Conservation (phyloP, 805 yeast species). For the Wickerhamomyces chambardii region DNA sequence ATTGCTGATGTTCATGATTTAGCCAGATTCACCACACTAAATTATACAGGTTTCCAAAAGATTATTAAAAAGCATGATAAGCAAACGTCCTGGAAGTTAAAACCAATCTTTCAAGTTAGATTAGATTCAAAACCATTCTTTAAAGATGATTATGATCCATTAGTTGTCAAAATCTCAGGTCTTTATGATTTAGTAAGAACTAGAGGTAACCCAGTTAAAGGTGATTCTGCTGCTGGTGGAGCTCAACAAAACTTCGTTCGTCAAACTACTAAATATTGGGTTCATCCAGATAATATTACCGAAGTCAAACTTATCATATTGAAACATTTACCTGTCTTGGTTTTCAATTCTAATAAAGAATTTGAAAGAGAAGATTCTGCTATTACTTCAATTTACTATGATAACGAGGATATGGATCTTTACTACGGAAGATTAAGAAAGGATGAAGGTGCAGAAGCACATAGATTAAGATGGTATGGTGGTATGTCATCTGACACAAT, state of each 20-base stretch:
- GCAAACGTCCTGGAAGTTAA: constrained; percentile 67
- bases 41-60: constrained; percentile 96
- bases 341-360: constrained; percentile 93
- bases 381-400: constrained; percentile 94
- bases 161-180: constrained; percentile 84
- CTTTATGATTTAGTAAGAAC: constrained; percentile 91
- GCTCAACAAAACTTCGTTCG: constrained; percentile 96
- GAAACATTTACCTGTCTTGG: constrained; percentile 94
- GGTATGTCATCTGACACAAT: constrained; percentile 91
- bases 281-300: constrained; percentile 96
- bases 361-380: constrained; percentile 93
- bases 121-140: constrained; percentile 91
- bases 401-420: constrained; percentile 79
- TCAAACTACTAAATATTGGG: constrained; percentile 99
- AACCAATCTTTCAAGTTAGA: constrained; percentile 90
- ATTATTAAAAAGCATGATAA: constrained; percentile 96
- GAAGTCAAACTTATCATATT: constrained; percentile 87
- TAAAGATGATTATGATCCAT: constrained; percentile 86
- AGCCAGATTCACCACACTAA: constrained; percentile 87
- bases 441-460: constrained; percentile 98
- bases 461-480: constrained; percentile 98
- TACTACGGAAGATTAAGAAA: constrained; percentile 92
- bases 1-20: constrained; percentile 97
- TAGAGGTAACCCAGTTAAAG: constrained; percentile 89
- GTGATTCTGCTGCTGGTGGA: constrained; percentile 98